A percentile compares a stretch with the other conserved stretches of the same genome.
Conservation (phyloP, 2,329 filamentous ascomycete genomes). For the Aspergillus ochraceus region DNA sequence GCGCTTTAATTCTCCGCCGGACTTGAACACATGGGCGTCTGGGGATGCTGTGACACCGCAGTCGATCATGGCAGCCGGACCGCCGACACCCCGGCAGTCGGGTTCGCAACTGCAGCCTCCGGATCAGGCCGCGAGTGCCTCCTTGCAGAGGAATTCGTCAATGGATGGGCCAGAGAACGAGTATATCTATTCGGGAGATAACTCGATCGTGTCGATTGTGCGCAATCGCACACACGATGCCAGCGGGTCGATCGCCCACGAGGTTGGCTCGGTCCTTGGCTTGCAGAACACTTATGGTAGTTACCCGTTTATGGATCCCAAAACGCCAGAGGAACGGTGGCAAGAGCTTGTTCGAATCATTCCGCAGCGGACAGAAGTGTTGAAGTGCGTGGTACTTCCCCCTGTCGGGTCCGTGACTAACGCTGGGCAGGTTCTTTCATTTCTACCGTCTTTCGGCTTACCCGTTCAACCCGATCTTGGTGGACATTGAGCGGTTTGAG, state of each 20-base stretch:
- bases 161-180: constrained; percentile 12
- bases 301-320: constrained; percentile 33
- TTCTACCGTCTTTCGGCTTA: constrained; percentile 29
- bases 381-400: constrained; percentile 19
- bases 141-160: not conserved
- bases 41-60: not conserved
- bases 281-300: constrained; percentile 31
- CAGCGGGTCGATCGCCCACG: constrained; percentile 26
- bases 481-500: constrained; percentile 33
- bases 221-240: constrained; percentile 23
- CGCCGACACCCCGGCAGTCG: not conserved
- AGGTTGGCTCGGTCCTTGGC: constrained; percentile 31
- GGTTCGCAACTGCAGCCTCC: too few species aligned
- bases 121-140: too few species aligned
- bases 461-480: constrained; percentile 33
- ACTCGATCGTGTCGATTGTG: constrained; percentile 32
- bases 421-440: constrained; percentile 28
- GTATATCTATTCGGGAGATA: constrained; percentile 32
- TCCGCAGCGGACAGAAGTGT: constrained; percentile 25
- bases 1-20: not conserved
- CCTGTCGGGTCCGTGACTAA: not conserved
- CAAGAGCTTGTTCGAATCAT: constrained; percentile 22
- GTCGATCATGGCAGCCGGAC: not conserved
- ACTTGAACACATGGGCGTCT: not conserved
- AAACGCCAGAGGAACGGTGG: constrained; percentile 28